phyloP scores from a whole-genome alignment of 2,329 filamentous ascomycete species.

The Nemania sp. region DNA sequence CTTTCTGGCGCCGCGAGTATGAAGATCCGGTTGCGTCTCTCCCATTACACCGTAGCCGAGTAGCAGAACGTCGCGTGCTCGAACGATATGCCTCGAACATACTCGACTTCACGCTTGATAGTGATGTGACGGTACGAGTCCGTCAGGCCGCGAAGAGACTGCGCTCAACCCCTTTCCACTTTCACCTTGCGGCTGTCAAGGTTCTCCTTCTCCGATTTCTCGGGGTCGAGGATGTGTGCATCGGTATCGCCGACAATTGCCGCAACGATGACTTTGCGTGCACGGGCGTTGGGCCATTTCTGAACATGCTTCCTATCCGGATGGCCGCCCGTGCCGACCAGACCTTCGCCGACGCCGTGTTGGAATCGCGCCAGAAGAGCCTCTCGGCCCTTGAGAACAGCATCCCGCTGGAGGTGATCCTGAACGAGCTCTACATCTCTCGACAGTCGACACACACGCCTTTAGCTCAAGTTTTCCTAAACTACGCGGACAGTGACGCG shows the following conservation, averaged over 20 bases:
- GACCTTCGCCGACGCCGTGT: constrained; percentile 5
- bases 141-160: constrained; percentile 28
- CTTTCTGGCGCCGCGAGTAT: no score
- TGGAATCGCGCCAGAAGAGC: neutral
- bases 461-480: constrained; percentile 52
- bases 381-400: constrained; percentile 45
- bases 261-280: constrained; percentile 36
- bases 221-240: constrained; percentile 46
- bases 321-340: constrained; percentile 6
- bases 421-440: constrained; percentile 43
- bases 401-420: constrained; percentile 48
- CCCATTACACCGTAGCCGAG: no score
- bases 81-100: no score
- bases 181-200: constrained; percentile 50
- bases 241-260: constrained; percentile 50
- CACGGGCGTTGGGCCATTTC: constrained; percentile 44
- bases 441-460: constrained; percentile 47
- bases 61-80: no score
- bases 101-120: no score
- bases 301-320: constrained; percentile 47
- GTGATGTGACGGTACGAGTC: no score
- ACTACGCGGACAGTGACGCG: no score
- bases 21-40: no score
- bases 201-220: constrained; percentile 43
- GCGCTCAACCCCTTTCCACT: constrained; percentile 46